Conservation (phyloP, 805 yeast species). For the Scheffersomyces ergatensis region DNA sequence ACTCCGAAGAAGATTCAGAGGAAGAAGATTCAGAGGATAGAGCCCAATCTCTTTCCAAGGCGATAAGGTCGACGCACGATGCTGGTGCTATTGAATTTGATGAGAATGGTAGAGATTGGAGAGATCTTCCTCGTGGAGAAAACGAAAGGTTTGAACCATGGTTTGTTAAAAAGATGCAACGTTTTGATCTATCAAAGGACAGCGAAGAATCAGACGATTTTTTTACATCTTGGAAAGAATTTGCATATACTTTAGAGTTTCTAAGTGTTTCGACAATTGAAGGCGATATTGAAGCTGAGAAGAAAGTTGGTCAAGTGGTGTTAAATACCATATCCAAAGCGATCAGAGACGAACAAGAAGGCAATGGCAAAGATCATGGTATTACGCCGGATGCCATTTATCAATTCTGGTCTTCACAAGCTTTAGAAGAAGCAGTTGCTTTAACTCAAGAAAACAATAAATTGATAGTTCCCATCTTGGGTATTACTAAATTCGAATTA, state of each 20-base stretch:
- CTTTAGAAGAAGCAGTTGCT: constrained; percentile 22
- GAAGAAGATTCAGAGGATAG: constrained; percentile 1
- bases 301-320: constrained; percentile 35
- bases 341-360: constrained; percentile 26
- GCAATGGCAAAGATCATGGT: background rate
- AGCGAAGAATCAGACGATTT: constrained; percentile 24
- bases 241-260: constrained; percentile 20
- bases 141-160: constrained; percentile 33
- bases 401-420: constrained; percentile 38
- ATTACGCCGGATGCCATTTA: constrained; percentile 53
- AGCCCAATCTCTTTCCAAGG: constrained; percentile 8
- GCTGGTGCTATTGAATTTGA: constrained; percentile 46
- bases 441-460: constrained; percentile 23
- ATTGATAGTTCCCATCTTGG: constrained; percentile 26
- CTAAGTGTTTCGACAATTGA: constrained; percentile 23
- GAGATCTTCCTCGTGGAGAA: constrained; percentile 64
- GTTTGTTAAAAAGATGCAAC: constrained; percentile 15
- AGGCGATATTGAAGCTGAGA: constrained; percentile 18
- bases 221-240: constrained; percentile 22
- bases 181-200: constrained; percentile 13
- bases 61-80: constrained; percentile 16
- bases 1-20: constrained; percentile 7
- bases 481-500: constrained; percentile 47
- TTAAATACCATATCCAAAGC: constrained; percentile 54
- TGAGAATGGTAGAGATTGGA: constrained; percentile 65